These are phyloP conservation scores for Rhododendron ovatum DNA, from an alignment of 148 eudicot species.

Conservation along the genomic window DNA sequence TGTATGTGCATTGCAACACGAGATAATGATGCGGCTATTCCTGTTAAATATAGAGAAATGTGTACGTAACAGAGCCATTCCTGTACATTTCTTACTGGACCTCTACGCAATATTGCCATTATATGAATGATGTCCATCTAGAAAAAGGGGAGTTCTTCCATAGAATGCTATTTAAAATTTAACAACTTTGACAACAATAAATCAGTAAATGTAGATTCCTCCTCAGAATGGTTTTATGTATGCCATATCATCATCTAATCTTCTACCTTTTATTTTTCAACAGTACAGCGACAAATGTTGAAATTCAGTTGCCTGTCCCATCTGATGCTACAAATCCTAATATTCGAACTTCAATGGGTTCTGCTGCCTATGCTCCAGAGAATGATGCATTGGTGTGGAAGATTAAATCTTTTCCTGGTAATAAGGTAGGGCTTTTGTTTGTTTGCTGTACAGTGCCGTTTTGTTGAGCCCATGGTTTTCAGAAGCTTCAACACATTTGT, in stretches of 20 bases:
- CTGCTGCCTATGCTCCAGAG: constrained; percentile 69
- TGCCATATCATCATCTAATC: not conserved
- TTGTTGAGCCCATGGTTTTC: not conserved
- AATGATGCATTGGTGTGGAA: constrained; percentile 62
- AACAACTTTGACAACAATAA: not conserved
- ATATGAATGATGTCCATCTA: not conserved
- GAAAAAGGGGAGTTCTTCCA: not conserved
- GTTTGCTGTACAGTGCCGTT: not conserved
- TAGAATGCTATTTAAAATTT: not conserved
- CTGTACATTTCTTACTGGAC: not conserved
- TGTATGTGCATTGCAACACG: not conserved
- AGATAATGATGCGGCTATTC: not conserved
- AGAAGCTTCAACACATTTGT: not conserved
- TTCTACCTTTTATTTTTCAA: not conserved
- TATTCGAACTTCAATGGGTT: constrained; percentile 70
- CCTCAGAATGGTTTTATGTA: not conserved
- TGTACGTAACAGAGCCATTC: not conserved
- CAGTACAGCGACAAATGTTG: constrained; percentile 44
- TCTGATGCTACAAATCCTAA: constrained; percentile 68
- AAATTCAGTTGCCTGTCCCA: constrained; percentile 61
- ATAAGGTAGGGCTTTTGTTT: constrained; percentile 36
- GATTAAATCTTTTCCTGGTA: constrained; percentile 72
- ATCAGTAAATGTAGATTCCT: not conserved
- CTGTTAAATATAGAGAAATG: not conserved
- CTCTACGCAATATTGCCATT: not conserved